phyloP scores from a whole-genome alignment of 352 stramenopile species.

The Elongisporangium anandrum region DNA sequence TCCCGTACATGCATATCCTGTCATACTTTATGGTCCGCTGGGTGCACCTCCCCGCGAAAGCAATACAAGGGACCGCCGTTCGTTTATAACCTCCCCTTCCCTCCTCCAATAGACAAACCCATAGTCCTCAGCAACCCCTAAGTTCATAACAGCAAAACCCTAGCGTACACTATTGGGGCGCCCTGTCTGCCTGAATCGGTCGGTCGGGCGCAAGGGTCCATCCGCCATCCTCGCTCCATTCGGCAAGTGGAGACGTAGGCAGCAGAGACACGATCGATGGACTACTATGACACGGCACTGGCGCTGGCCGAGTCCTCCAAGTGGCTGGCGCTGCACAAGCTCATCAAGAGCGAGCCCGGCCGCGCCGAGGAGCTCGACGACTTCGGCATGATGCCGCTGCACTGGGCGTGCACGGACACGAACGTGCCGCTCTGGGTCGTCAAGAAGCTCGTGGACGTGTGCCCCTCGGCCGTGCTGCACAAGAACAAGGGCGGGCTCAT shows the following conservation, averaged over 20 bases:
- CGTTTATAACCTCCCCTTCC: neutral
- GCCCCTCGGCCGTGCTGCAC: constrained; percentile 37
- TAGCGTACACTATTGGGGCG: neutral
- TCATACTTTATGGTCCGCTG: neutral
- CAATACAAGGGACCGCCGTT: neutral
- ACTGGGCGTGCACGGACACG: constrained; percentile 79
- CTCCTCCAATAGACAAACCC: neutral
- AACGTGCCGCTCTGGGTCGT: constrained; percentile 62
- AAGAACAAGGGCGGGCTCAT: constrained; percentile 78
- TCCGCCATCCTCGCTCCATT: neutral
- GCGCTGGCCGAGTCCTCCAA: constrained; percentile 69
- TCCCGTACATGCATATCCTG: neutral
- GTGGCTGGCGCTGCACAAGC: constrained; percentile 60
- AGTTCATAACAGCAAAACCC: neutral
- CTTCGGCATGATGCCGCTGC: constrained; percentile 83
- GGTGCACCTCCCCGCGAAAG: neutral
- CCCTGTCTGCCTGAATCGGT: neutral
- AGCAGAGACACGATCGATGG: constrained; percentile 4
- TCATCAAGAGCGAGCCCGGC: constrained; percentile 41
- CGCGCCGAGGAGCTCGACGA: constrained; percentile 75
- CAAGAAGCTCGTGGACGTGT: constrained; percentile 61
- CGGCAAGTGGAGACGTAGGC: neutral
- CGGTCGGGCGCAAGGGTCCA: neutral
- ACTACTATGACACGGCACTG: constrained; percentile 36
- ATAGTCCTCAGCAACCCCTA: neutral